Evolutionary conservation across 441 rosid species (phyloP).

Genomic region (Capsella rubella): DNA sequence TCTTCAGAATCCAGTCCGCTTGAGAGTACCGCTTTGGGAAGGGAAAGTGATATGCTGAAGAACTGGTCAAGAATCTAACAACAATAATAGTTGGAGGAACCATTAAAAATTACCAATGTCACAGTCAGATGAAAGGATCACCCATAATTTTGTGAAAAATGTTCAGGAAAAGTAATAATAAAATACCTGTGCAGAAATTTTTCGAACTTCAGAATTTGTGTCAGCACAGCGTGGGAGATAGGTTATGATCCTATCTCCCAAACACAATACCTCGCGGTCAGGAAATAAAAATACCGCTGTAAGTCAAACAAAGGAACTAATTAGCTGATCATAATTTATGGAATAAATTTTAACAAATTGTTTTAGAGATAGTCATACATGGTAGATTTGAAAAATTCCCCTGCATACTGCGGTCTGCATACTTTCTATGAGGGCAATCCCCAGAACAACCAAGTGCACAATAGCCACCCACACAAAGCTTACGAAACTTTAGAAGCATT

Average conservation of each 20-base stretch:
- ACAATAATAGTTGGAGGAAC: constrained; percentile 38
- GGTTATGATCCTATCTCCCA: constrained; percentile 94
- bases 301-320: constrained; percentile 43
- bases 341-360: constrained; percentile 18
- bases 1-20: constrained; percentile 70
- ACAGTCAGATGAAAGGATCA: constrained; percentile 17
- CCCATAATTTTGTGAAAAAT: constrained; percentile 14
- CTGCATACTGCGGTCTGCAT: constrained; percentile 72
- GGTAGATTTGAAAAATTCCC: constrained; percentile 88
- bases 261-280: constrained; percentile 89
- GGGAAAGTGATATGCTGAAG: constrained; percentile 95
- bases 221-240: constrained; percentile 99
- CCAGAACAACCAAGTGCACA: constrained; percentile 97
- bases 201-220: constrained; percentile 92
- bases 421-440: constrained; percentile 89
- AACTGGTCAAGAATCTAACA: constrained; percentile 92
- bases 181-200: constrained; percentile 91
- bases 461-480: constrained; percentile 86
- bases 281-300: constrained; percentile 96
- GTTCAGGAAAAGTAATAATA: constrained; percentile 30
- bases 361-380: constrained; percentile 56
- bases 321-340: constrained; percentile 31
- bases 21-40: constrained; percentile 77
- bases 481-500: constrained; percentile 92
- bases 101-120: constrained; percentile 25